phyloP scores from a whole-genome alignment of 306 rosid genomes.

The Cotoneaster glaucophyllus region DNA sequence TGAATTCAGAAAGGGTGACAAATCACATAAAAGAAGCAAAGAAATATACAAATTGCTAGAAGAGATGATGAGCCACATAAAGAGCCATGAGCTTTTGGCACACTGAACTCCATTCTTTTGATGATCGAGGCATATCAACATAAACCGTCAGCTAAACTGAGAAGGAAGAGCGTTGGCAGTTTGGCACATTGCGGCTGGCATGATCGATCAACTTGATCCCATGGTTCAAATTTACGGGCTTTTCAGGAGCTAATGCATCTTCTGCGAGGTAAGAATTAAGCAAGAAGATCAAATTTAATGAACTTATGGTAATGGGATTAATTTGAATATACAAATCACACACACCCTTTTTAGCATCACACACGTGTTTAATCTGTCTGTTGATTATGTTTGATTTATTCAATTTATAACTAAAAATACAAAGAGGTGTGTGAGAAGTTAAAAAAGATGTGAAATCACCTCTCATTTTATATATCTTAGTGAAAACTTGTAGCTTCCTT shows the following conservation, averaged over 20 bases:
- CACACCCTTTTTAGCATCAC: not conserved
- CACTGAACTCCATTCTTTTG: not conserved
- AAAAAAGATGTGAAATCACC: rapidly evolving
- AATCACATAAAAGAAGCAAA: constrained; percentile 19
- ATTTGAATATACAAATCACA: not conserved
- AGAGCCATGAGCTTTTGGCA: constrained; percentile 2
- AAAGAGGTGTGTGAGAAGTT: too few species aligned
- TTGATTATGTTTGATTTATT: too few species aligned
- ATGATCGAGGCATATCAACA: not conserved
- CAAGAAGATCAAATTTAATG: not conserved
- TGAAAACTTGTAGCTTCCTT: too few species aligned
- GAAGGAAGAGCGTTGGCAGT: not conserved
- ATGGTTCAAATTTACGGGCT: not conserved
- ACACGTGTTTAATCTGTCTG: too few species aligned
- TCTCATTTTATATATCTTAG: too few species aligned
- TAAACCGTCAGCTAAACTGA: not conserved
- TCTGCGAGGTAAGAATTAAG: not conserved
- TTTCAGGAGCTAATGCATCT: not conserved
- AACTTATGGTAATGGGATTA: not conserved
- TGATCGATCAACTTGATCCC: not conserved
- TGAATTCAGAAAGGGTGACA: constrained; percentile 34
- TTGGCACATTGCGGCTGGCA: not conserved
- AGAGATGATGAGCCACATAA: constrained; percentile 17
- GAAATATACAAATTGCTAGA: constrained; percentile 21
- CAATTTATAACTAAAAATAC: not conserved